Percentiles rank a stretch among this genome's conserved stretches.
phyloP scores from a whole-genome alignment of 208 protist genomes.

The Acanthamoeba sp. region DNA sequence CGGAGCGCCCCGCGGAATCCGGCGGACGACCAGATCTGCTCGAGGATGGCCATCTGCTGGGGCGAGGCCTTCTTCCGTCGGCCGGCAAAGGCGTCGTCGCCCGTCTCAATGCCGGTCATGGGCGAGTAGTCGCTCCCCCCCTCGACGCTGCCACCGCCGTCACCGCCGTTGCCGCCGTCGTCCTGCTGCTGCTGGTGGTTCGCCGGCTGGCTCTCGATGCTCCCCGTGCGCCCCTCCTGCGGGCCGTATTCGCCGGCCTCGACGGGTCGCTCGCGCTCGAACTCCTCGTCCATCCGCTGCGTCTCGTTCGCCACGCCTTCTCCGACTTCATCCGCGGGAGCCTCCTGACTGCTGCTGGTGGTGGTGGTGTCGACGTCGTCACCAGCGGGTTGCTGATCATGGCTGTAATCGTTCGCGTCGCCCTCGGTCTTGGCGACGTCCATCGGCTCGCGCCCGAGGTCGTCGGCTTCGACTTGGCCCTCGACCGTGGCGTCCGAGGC shows the following conservation, averaged over 20 bases:
- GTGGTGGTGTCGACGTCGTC: background rate
- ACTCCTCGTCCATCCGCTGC: background rate
- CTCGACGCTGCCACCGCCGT: background rate
- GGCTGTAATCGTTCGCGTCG: background rate
- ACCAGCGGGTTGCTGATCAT: too few relatives aligned
- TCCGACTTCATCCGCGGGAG: too few relatives aligned
- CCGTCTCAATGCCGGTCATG: background rate
- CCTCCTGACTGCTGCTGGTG: background rate
- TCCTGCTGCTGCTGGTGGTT: background rate
- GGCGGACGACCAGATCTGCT: conserved; percentile 48
- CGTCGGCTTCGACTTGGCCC: background rate
- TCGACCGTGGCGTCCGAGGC: background rate
- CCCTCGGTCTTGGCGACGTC: background rate
- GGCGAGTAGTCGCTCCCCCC: background rate
- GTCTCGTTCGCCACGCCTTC: background rate
- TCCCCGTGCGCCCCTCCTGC: conserved; percentile 1
- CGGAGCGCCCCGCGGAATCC: background rate
- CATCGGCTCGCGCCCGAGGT: background rate
- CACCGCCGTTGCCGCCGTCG: background rate
- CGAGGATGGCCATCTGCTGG: conserved; percentile 59
- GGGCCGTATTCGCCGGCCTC: background rate
- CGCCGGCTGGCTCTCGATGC: background rate
- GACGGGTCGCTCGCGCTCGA: background rate
- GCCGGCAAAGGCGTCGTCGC: conserved; percentile 4
- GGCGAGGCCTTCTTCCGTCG: conserved; percentile 39